phyloP scores from a whole-genome alignment of 805 yeast genomes.

The Candida andamanensis region DNA sequence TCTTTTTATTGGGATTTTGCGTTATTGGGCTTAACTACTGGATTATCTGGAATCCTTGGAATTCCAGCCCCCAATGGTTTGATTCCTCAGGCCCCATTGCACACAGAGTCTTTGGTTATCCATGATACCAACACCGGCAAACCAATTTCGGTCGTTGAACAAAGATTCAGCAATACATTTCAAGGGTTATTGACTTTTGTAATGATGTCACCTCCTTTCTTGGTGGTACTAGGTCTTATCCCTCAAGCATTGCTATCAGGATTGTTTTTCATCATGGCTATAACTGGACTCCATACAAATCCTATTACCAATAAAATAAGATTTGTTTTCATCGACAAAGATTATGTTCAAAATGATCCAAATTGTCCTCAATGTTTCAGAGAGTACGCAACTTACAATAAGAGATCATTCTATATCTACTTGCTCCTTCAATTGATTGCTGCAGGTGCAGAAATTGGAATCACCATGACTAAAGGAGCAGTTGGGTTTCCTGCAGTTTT shows the following conservation, averaged over 20 bases:
- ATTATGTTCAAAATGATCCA: constrained; percentile 30
- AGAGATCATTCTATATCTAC: constrained; percentile 52
- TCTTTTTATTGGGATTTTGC: constrained; percentile 91
- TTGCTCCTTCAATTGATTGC: constrained; percentile 58
- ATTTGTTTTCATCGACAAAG: constrained; percentile 56
- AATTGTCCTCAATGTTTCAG: constrained; percentile 31
- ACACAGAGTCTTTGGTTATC: constrained; percentile 71
- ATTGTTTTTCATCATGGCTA: constrained; percentile 88
- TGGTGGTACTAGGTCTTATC: constrained; percentile 71
- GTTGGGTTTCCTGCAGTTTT: constrained; percentile 91
- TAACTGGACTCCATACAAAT: constrained; percentile 67
- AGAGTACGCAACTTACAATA: constrained; percentile 22
- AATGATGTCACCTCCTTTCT: constrained; percentile 84
- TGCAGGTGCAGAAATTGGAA: constrained; percentile 75
- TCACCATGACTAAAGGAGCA: constrained; percentile 83
- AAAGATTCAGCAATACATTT: constrained; percentile 73
- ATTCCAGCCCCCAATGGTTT: constrained; percentile 95
- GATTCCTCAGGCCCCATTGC: constrained; percentile 96
- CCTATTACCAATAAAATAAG: constrained; percentile 58
- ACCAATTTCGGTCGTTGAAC: constrained; percentile 72
- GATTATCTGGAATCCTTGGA: constrained; percentile 81
- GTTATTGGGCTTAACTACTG: constrained; percentile 80
- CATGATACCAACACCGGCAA: constrained; percentile 34
- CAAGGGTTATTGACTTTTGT: constrained; percentile 84
- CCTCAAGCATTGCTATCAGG: constrained; percentile 96